These are phyloP conservation scores for Echeveria elegans DNA, from an alignment of 164 flowering plant genomes.

Conservation along the genomic window DNA sequence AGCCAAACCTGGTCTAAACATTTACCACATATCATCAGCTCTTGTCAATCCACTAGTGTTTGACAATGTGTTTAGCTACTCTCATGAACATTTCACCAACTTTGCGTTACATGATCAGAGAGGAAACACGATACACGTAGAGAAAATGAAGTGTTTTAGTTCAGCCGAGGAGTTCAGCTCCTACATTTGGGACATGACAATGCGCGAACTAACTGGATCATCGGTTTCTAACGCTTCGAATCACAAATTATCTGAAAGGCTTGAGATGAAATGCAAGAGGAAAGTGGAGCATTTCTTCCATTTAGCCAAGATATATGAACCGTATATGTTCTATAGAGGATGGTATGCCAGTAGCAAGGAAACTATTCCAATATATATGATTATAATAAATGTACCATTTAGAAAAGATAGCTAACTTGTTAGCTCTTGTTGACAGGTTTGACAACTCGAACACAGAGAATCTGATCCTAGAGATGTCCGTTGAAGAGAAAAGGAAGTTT, in stretches of 20 bases:
- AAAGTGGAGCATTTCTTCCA: conserved; percentile 64
- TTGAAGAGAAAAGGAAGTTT: conserved; percentile 59
- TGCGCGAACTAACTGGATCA: background rate
- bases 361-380: background rate
- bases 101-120: conserved; percentile 50
- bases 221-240: background rate
- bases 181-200: conserved; percentile 24
- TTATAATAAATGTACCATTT: no score
- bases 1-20: conserved; percentile 41
- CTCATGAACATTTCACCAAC: conserved; percentile 54
- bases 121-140: conserved; percentile 55
- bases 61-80: conserved; percentile 40
- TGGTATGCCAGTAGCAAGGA: background rate
- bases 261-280: conserved; percentile 45
- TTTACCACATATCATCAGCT: conserved; percentile 83
- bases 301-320: conserved; percentile 39
- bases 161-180: conserved; percentile 70
- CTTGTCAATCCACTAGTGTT: conserved; percentile 68
- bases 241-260: conserved; percentile 22
- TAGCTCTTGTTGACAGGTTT: conserved; percentile 25
- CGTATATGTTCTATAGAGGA: conserved; percentile 11
- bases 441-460: conserved; percentile 47
- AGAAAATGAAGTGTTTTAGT: conserved; percentile 51
- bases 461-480: conserved; percentile 62
- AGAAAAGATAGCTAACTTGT: background rate